Base-by-base conservation (phyloP, 768 basidiomycete genomes). In the Omphalotus guepiniiformis region DNA sequence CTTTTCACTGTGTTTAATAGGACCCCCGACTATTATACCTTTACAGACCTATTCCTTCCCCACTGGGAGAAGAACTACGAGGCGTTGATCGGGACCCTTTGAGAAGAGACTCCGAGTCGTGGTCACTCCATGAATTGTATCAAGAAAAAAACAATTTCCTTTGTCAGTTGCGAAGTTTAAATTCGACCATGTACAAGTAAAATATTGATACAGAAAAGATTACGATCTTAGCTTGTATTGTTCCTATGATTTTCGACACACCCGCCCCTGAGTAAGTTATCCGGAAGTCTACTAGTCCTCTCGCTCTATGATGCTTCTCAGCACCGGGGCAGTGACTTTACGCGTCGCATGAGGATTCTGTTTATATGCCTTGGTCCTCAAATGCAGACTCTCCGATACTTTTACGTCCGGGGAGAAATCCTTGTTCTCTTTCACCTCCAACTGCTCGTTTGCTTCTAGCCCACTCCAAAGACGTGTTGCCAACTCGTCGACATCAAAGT, bases 271-370 rank as follows among this genome's bases (percentile, higher is more conserved):
- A n/a, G n/a, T n/a, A n/a, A n/a, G n/a, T n/a, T n/a, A n/a, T n/a
- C n/a, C n/a, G n/a, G n/a, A n/a, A n/a, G n/a, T n/a, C n/a, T n/a
- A n/a, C n/a, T n/a, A n/a, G n/a, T n/a, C n/a, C n/a, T n/a, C n/a
- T n/a, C n/a, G n/a, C n/a, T 85, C 84, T 52, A 91, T 55, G 40
- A 87, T 75, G 5, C 47, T 61, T 59, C 80, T 82, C 48, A 89
- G 61, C 11, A 86, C 54, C 1, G 88, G 88, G 7, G 86, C 85
- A 12, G 78, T 76, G 29, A 67, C 71, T 57, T 89, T 89, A 48
- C 86, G 71, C 12, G 79, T 85, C 18, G 74, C 82, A 34, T 74
- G 57, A 18, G 71, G 67, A 54, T 88, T 72, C 63, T 91, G 88
- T 51, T 78, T 73, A 65, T 86, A 91, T 0, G 78, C 74, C 48